Conservation (phyloP, 2,329 filamentous ascomycete genomes). For the Tricladium varicosporioides region DNA sequence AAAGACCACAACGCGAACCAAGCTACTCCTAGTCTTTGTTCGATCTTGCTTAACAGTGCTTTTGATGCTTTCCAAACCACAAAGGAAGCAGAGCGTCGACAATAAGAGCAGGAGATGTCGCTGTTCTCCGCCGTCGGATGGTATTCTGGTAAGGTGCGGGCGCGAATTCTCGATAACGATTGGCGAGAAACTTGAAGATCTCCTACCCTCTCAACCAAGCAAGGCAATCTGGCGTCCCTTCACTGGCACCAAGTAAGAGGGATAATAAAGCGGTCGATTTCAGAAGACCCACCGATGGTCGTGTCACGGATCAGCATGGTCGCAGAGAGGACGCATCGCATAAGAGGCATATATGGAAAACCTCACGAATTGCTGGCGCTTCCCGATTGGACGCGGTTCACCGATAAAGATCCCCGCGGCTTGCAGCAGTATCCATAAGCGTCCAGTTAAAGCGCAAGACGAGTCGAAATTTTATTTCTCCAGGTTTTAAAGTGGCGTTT, state of each 20-base stretch:
- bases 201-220: slow-evolving; percentile 17
- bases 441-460: slow-evolving; percentile 10
- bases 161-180: slow-evolving; percentile 23
- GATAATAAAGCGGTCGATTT: not conserved
- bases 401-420: not conserved
- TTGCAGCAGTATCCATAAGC: not conserved
- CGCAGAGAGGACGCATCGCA: not conserved
- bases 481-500: slow-evolving; percentile 9
- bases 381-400: slow-evolving; percentile 22
- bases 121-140: not conserved
- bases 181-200: slow-evolving; percentile 17
- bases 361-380: slow-evolving; percentile 19
- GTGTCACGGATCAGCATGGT: slow-evolving; percentile 12
- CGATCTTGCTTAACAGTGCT: slow-evolving; percentile 2
- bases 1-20: slow-evolving; percentile 12
- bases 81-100: slow-evolving; percentile 7
- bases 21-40: slow-evolving; percentile 4
- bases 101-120: slow-evolving; percentile 1
- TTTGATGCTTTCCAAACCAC: slow-evolving; percentile 5
- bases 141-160: slow-evolving; percentile 13
- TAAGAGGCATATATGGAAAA: not conserved
- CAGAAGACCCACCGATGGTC: slow-evolving; percentile 5
- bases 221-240: slow-evolving; percentile 19
- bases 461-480: slow-evolving; percentile 11
- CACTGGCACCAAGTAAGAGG: slow-evolving; percentile 21